These are phyloP conservation scores for Tolypocladium pustulatum DNA, from an alignment of 2,329 filamentous ascomycete species.

Conservation along the genomic window DNA sequence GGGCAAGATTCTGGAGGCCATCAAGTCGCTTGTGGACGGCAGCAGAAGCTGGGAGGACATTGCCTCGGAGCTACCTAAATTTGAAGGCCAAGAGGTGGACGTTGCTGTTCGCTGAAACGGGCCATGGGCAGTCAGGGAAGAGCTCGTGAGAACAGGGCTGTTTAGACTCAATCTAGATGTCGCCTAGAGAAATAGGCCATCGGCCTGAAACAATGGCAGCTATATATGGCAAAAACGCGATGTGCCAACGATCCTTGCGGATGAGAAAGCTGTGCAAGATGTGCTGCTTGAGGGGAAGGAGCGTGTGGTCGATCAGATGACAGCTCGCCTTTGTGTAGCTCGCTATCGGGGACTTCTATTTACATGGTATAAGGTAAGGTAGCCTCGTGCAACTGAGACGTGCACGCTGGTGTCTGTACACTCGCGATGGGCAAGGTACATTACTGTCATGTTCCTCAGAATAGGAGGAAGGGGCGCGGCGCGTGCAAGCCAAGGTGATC, in stretches of 20 bases:
- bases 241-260: neutral
- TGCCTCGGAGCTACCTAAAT: conserved; percentile 67
- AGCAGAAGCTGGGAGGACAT: conserved; percentile 58
- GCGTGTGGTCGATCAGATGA: neutral
- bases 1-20: conserved; percentile 67
- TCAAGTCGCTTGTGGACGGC: conserved; percentile 42
- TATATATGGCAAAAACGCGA: neutral
- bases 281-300: neutral
- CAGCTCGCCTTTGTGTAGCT: neutral
- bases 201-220: neutral
- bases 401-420: neutral
- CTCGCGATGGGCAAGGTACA: no score
- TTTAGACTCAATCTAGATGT: neutral
- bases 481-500: neutral
- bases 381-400: no score
- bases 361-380: no score
- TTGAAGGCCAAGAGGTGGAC: conserved; percentile 64
- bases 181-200: neutral
- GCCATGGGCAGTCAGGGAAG: neutral
- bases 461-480: neutral
- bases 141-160: neutral
- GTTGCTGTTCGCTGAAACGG: conserved; percentile 21
- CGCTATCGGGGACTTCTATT: no score
- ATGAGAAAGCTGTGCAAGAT: neutral
- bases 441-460: neutral